These are phyloP conservation scores for Centella asiatica DNA, from an alignment of 129 eudicot genomes.

Conservation along the genomic window DNA sequence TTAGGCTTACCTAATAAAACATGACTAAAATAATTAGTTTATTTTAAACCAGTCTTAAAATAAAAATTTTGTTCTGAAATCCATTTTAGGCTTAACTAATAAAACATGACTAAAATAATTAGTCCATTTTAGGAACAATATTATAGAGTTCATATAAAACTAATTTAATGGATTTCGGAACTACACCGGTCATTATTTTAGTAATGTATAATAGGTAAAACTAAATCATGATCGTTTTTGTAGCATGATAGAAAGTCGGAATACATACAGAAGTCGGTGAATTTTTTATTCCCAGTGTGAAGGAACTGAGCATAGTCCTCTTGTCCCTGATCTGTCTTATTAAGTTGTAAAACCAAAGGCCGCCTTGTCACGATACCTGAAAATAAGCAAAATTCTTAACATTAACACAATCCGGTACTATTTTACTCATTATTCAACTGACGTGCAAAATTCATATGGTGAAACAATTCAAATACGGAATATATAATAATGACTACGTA, in stretches of 20 bases:
- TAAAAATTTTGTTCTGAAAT: too few species aligned
- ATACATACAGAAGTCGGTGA: slow-evolving; percentile 55
- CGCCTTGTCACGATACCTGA: slow-evolving; percentile 55
- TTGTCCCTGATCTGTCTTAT: slow-evolving; percentile 35
- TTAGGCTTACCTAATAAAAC: too few species aligned
- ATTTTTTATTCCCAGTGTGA: slow-evolving; percentile 31
- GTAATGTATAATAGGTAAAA: neutral
- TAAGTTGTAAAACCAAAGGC: slow-evolving; percentile 58
- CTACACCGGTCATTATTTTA: too few species aligned
- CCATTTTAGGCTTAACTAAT: too few species aligned
- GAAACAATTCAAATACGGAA: too few species aligned
- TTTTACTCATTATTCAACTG: neutral
- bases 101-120: too few species aligned
- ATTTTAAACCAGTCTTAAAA: too few species aligned
- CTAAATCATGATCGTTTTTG: too few species aligned
- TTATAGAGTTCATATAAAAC: too few species aligned
- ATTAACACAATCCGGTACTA: neutral
- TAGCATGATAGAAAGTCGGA: neutral
- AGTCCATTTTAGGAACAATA: too few species aligned
- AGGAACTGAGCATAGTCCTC: slow-evolving; percentile 61
- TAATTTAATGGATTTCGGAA: too few species aligned
- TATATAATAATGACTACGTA: neutral
- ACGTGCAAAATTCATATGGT: slow-evolving; percentile 1
- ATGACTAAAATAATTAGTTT: too few species aligned
- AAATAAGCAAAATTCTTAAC: neutral